Evolutionary conservation across 2,329 filamentous ascomycete species (phyloP), one percentile per base, ranked within the genome.

Genomic region (Tolypocladium ophioglossoides): DNA sequence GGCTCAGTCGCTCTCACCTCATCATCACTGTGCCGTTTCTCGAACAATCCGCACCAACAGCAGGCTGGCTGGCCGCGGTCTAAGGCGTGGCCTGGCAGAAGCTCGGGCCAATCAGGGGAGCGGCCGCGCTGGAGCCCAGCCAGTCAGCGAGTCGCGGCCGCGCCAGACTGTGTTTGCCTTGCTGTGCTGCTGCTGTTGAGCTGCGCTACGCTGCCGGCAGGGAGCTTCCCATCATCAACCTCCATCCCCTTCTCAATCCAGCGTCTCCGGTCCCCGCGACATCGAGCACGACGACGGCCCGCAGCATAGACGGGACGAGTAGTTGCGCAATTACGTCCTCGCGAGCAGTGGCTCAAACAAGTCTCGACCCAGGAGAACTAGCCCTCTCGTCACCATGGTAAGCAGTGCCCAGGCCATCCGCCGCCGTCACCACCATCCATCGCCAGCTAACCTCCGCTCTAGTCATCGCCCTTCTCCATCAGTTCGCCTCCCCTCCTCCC

Each of bases 391-490:
- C 44, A 50, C 37, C 39, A 48, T 49, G 55, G 52, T 59, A 34
- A 22, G 52, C n/a, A 16, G 44, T 14, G 24, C 44, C 50, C 38
- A 4, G 37, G 20, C 8, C 47, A 8, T 52, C 39, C 11, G 11
- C 18, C 37, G 10, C 49, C 49, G 2, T 34, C 37, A 16, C 39
- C 39, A 8, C 24, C 41, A 20, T 5, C 27, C 30, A 30, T 39
- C 52, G 41, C 46, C 55, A 59, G 61, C 66, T 67, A 62, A 66
- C 60, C 68, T 67, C 54, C 63, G 52, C 52, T 44, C 56, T 70
- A 96, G 91, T 85, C 85, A 69, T 94, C 88, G 62, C 91, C 91
- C 63, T 96, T 96, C 83, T 87, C 90, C 72, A 96, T 96, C 85
- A 96, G 91, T 96, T 80, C 71, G 83, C 63, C 51, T 37, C 56